phyloP scores from a whole-genome alignment of 192 early-diverging fungal species.

The Podila verticillata region DNA sequence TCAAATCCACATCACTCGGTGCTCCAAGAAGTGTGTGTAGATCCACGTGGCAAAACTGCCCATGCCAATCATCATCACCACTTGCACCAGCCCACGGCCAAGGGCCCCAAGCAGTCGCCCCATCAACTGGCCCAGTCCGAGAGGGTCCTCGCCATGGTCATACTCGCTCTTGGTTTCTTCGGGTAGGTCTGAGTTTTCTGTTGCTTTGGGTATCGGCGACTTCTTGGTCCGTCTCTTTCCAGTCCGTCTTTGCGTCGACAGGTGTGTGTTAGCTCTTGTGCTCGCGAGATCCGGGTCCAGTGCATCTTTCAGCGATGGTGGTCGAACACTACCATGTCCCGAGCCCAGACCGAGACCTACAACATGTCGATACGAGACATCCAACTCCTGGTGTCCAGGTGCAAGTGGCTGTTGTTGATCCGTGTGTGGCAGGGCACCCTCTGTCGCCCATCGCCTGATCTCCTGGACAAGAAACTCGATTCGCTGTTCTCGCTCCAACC shows the following conservation, averaged over 20 bases:
- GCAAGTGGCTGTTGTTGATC: background rate
- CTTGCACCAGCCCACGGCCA: constrained; percentile 9
- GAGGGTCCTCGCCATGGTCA: constrained; percentile 5
- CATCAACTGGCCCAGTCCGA: constrained; percentile 28
- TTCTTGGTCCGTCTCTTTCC: background rate
- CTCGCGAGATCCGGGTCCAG: background rate
- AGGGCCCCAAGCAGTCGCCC: constrained; percentile 20
- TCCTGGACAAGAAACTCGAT: constrained; percentile 38
- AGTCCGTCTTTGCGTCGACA: background rate
- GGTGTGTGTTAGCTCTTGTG: background rate
- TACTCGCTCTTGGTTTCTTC: background rate
- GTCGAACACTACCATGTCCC: background rate
- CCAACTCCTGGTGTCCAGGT: background rate
- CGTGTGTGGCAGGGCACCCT: background rate
- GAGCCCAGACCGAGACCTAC: background rate
- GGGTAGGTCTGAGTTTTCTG: background rate
- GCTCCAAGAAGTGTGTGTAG: constrained; percentile 29
- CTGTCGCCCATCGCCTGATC: constrained; percentile 24
- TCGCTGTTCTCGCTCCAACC: constrained; percentile 35
- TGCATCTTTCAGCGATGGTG: background rate
- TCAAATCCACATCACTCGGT: constrained; percentile 29
- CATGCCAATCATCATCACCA: constrained; percentile 36
- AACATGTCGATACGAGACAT: background rate
- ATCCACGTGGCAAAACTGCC: constrained; percentile 29
- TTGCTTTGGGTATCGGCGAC: background rate